A percentile compares a stretch with the other conserved stretches of the same genome.
phyloP scores from a whole-genome alignment of 192 early-diverging fungal genomes.

The Coemansia aciculifera region DNA sequence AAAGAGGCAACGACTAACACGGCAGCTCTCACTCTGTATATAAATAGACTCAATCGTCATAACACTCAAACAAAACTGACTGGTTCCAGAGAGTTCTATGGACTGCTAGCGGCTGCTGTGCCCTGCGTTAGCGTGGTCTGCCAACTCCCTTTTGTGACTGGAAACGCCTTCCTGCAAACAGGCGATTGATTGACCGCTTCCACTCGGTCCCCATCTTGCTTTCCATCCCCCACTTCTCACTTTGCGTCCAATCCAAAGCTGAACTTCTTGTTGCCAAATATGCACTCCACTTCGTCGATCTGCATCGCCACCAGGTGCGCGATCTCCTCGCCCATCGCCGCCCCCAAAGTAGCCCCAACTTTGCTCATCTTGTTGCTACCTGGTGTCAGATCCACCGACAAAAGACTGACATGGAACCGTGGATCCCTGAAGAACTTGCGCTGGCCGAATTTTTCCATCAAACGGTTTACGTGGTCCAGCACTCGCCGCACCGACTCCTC shows the following conservation, averaged over 20 bases:
- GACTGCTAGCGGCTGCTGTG: background rate
- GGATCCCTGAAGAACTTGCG: conserved; percentile 36
- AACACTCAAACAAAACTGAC: background rate
- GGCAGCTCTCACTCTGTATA: background rate
- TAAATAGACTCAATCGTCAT: background rate
- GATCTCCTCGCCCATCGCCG: conserved; percentile 38
- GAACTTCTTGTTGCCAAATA: conserved; percentile 38
- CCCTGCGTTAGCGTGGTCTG: conserved; percentile 3
- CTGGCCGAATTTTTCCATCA: conserved; percentile 41
- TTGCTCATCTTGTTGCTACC: conserved; percentile 2
- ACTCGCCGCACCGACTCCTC: conserved; percentile 16
- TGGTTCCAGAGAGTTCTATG: background rate
- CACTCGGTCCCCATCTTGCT: background rate
- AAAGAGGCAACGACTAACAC: background rate
- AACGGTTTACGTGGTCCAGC: conserved; percentile 30
- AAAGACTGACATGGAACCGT: conserved; percentile 50
- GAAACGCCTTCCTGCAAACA: background rate
- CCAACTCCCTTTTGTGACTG: background rate
- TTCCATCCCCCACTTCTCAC: background rate
- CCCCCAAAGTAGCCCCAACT: conserved; percentile 27
- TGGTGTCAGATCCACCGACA: conserved; percentile 19
- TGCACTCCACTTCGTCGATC: conserved; percentile 42
- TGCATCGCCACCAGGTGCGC: conserved; percentile 30
- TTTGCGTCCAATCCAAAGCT: conserved; percentile 21
- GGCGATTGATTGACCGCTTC: background rate